A percentile compares a stretch with the other conserved stretches of the same genome.
Conservation (phyloP, 441 rosid genomes). For the Jatropha multifida region DNA sequence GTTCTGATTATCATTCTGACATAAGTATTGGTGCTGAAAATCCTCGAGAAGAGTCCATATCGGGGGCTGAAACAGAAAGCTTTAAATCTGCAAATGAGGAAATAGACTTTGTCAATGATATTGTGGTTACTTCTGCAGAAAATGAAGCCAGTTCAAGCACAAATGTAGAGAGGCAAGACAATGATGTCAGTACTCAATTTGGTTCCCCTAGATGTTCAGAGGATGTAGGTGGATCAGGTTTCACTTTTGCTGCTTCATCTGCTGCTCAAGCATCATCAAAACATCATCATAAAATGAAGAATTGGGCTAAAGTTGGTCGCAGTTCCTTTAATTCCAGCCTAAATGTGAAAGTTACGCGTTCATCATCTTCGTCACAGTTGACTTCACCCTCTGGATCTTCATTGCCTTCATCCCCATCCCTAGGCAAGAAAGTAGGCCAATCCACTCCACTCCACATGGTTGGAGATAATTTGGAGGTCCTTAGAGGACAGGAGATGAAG, state of each 20-base stretch:
- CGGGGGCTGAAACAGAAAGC: slow-evolving; percentile 86
- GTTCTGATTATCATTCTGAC: slow-evolving; percentile 32
- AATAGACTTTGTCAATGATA: slow-evolving; percentile 52
- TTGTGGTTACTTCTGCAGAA: slow-evolving; percentile 52
- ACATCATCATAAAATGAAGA: slow-evolving; percentile 46
- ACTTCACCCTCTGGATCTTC: slow-evolving; percentile 46
- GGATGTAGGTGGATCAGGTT: slow-evolving; percentile 46
- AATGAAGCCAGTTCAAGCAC: slow-evolving; percentile 59
- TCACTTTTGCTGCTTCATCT: slow-evolving; percentile 72
- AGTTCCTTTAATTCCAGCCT: slow-evolving; percentile 37
- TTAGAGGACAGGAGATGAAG: slow-evolving; percentile 44
- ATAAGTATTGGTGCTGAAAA: slow-evolving; percentile 39
- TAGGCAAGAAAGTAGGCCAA: slow-evolving; percentile 39
- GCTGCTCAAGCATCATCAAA: slow-evolving; percentile 45
- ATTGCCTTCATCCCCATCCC: slow-evolving; percentile 37
- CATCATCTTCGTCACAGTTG: slow-evolving; percentile 46
- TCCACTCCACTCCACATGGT: slow-evolving; percentile 36
- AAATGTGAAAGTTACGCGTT: slow-evolving; percentile 37
- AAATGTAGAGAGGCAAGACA: slow-evolving; percentile 45
- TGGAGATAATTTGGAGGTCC: slow-evolving; percentile 35
- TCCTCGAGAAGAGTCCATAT: slow-evolving; percentile 47
- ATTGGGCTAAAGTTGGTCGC: slow-evolving; percentile 37
- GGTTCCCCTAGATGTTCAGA: slow-evolving; percentile 38
- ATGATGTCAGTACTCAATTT: slow-evolving; percentile 36
- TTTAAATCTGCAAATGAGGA: slow-evolving; percentile 81